A percentile compares a stretch with the other conserved stretches of the same genome.
Conservation (phyloP, 2,329 filamentous ascomycete genomes). For the Cladosporium sp. region DNA sequence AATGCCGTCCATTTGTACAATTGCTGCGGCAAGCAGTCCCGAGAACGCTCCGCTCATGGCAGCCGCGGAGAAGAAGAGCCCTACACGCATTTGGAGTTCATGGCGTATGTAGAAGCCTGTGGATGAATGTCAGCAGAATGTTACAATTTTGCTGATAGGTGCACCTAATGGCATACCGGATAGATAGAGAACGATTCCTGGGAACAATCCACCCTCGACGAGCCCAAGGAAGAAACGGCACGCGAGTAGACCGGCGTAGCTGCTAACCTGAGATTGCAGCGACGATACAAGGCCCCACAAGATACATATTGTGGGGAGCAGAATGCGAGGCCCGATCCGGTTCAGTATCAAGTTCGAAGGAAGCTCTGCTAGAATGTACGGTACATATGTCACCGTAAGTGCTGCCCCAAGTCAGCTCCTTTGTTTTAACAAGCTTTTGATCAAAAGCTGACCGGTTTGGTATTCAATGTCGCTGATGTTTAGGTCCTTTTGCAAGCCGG, state of each 20-base stretch:
- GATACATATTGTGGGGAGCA: conserved; percentile 34
- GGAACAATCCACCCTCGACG: conserved; percentile 55
- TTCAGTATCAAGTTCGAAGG: conserved; percentile 42
- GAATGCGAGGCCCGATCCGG: conserved; percentile 40
- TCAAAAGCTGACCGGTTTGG: conserved; percentile 11
- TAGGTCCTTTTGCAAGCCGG: conserved; percentile 20
- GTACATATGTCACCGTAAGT: conserved; percentile 39
- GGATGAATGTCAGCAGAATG: neutral
- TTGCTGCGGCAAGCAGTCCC: conserved; percentile 56
- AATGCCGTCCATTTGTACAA: conserved; percentile 56
- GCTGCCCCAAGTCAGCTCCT: neutral
- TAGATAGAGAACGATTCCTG: conserved; percentile 45
- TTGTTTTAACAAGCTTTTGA: no score
- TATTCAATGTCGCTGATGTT: conserved; percentile 20
- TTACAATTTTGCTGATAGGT: conserved; percentile 54
- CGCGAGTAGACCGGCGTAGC: conserved; percentile 31
- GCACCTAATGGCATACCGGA: conserved; percentile 42
- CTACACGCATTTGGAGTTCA: conserved; percentile 40
- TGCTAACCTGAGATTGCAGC: conserved; percentile 35
- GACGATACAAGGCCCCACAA: conserved; percentile 34
- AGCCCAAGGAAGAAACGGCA: conserved; percentile 52
- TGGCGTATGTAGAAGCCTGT: conserved; percentile 32
- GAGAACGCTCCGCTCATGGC: conserved; percentile 54
- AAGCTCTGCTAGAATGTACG: conserved; percentile 39
- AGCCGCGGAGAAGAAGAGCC: conserved; percentile 34